Percentiles rank a stretch among this genome's conserved stretches.
These are phyloP conservation scores for Suillus spraguei DNA, from an alignment of 768 basidiomycete species.

Conservation along the genomic window DNA sequence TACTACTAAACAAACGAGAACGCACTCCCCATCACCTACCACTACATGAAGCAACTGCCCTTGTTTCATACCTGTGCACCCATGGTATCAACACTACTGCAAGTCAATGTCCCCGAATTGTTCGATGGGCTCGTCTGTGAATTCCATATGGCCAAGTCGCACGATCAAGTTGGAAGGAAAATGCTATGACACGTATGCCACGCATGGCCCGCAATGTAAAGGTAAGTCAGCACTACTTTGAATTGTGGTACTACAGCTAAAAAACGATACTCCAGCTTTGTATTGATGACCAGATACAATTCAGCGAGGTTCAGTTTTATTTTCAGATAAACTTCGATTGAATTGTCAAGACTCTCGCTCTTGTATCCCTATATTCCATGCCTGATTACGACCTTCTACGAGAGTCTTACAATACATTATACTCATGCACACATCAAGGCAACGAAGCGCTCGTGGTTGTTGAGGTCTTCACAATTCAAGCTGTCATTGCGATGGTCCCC, in stretches of 20 bases:
- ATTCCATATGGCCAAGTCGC: slow-evolving; percentile 28
- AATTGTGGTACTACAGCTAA: no score
- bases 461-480: neutral
- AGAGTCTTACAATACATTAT: slow-evolving; percentile 3
- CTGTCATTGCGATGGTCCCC: slow-evolving; percentile 4
- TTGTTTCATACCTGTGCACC: neutral
- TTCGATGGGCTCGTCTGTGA: slow-evolving; percentile 23
- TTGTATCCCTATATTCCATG: slow-evolving; percentile 24
- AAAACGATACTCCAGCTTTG: no score
- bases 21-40: neutral
- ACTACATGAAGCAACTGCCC: neutral
- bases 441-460: neutral
- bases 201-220: neutral
- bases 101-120: neutral
- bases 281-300: neutral
- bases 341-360: slow-evolving; percentile 16
- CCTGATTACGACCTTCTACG: slow-evolving; percentile 20
- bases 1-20: slow-evolving; percentile 11
- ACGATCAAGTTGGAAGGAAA: slow-evolving; percentile 9
- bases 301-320: slow-evolving; percentile 25
- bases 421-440: slow-evolving; percentile 11
- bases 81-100: neutral
- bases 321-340: slow-evolving; percentile 14
- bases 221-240: no score
- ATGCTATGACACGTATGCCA: neutral